Percentiles rank a stretch among this genome's conserved stretches.
Conservation (phyloP, 306 rosid genomes). For the Delonix regia region DNA sequence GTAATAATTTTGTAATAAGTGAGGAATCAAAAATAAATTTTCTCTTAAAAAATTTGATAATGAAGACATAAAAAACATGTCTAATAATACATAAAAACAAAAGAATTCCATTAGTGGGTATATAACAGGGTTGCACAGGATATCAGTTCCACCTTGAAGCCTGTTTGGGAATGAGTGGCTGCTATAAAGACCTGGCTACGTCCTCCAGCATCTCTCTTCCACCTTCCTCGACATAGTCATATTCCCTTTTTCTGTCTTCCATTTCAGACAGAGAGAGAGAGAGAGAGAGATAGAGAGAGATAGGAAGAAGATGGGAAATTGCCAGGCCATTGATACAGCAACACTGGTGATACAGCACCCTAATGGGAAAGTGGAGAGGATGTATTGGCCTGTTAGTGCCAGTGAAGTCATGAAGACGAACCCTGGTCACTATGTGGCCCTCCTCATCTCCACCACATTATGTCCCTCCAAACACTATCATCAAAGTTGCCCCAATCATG, state of each 20-base stretch:
- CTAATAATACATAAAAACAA: no score
- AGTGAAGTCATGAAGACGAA: constrained; percentile 75
- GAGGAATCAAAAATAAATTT: no score
- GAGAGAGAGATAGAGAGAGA: background rate
- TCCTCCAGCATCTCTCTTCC: constrained; percentile 17
- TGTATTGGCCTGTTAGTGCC: constrained; percentile 66
- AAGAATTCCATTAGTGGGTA: no score
- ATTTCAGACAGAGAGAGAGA: no score
- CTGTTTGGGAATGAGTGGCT: constrained; percentile 12
- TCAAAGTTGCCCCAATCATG: background rate
- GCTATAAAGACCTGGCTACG: constrained; percentile 1
- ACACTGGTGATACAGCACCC: constrained; percentile 79
- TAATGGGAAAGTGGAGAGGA: constrained; percentile 75
- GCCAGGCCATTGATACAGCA: constrained; percentile 95
- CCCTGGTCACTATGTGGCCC: constrained; percentile 94
- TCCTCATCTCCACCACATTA: constrained; percentile 80
- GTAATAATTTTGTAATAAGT: no score
- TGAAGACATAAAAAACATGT: no score
- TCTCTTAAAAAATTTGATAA: no score
- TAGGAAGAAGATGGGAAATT: constrained; percentile 70
- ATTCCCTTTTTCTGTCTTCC: no score
- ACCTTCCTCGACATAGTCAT: background rate
- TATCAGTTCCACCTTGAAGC: background rate
- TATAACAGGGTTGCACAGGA: background rate
- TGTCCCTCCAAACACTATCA: constrained; percentile 40